Percentiles rank a stretch among this genome's conserved stretches.
These are phyloP conservation scores for Orbilia ellipsospora DNA, from an alignment of 2,329 filamentous ascomycete genomes.

Conservation along the genomic window DNA sequence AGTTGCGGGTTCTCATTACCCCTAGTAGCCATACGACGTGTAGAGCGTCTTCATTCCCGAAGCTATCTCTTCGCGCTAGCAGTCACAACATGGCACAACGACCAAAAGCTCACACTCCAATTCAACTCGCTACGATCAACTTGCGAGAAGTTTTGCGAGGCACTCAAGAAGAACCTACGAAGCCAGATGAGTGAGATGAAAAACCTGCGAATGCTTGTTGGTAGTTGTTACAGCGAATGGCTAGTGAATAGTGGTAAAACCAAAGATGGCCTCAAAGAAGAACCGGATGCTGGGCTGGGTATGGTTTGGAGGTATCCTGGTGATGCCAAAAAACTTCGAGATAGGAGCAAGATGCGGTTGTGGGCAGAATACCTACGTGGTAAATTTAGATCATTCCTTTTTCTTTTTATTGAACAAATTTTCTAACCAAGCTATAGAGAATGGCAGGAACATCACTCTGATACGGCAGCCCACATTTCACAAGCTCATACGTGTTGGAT, in stretches of 20 bases:
- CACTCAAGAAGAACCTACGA: constrained; percentile 87
- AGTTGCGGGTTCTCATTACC: constrained; percentile 84
- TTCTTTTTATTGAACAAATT: not conserved
- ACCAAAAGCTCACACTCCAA: constrained; percentile 91
- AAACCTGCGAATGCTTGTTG: constrained; percentile 81
- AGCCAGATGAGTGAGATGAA: constrained; percentile 88
- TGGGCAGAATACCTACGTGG: constrained; percentile 93
- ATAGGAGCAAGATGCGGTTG: constrained; percentile 94
- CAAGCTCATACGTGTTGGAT: constrained; percentile 92
- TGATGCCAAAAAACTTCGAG: constrained; percentile 90
- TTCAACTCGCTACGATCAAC: constrained; percentile 87
- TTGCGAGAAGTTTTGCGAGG: constrained; percentile 96
- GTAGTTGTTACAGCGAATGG: constrained; percentile 92
- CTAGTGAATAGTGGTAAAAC: constrained; percentile 69
- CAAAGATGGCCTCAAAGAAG: constrained; percentile 70
- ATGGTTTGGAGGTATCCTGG: constrained; percentile 95
- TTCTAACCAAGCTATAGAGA: constrained; percentile 69
- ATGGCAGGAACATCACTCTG: constrained; percentile 89
- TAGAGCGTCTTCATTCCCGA: constrained; percentile 92
- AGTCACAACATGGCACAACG: constrained; percentile 92
- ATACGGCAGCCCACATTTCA: constrained; percentile 97
- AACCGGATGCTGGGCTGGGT: constrained; percentile 92
- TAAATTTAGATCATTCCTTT: constrained; percentile 49
- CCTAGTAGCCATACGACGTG: constrained; percentile 87
- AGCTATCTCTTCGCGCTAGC: constrained; percentile 92